These are phyloP conservation scores for Paracoccidioides brasiliensis DNA, from an alignment of 2,329 filamentous ascomycete genomes.

Conservation along the genomic window DNA sequence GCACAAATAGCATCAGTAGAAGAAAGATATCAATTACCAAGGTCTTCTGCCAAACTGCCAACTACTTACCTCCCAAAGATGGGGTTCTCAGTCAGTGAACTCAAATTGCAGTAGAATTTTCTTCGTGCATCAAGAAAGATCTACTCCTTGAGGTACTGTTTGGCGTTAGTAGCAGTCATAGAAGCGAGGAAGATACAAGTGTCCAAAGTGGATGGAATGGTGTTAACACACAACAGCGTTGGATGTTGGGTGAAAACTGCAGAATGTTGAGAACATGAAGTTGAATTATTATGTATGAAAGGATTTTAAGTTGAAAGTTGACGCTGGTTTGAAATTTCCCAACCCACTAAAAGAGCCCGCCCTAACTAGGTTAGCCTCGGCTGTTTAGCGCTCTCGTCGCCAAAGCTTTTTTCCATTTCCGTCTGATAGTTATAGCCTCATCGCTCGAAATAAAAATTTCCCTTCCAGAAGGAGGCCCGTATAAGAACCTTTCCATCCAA, in stretches of 20 bases:
- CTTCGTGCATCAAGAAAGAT: not conserved
- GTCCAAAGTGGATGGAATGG: not conserved
- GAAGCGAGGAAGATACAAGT: not conserved
- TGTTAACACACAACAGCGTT: not conserved
- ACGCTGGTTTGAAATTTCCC: not conserved
- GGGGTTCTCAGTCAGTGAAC: not conserved
- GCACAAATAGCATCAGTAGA: not conserved
- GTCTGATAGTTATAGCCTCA: not conserved
- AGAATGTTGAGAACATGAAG: not conserved
- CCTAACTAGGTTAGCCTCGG: not conserved
- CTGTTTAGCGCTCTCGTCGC: not conserved
- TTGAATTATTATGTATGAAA: not conserved
- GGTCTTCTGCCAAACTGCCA: not conserved
- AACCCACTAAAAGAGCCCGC: not conserved
- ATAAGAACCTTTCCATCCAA: not conserved
- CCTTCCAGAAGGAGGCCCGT: not conserved
- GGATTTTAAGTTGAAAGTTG: not conserved
- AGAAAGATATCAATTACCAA: conserved; percentile 6
- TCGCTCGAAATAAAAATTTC: not conserved
- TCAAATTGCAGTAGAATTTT: not conserved
- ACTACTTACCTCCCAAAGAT: conserved; percentile 11
- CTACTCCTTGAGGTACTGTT: not conserved
- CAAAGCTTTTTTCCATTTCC: not conserved
- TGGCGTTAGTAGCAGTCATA: not conserved
- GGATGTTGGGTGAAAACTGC: not conserved